Conservation (phyloP, 352 stramenopile genomes). For the Thalassiosira delicatula region DNA sequence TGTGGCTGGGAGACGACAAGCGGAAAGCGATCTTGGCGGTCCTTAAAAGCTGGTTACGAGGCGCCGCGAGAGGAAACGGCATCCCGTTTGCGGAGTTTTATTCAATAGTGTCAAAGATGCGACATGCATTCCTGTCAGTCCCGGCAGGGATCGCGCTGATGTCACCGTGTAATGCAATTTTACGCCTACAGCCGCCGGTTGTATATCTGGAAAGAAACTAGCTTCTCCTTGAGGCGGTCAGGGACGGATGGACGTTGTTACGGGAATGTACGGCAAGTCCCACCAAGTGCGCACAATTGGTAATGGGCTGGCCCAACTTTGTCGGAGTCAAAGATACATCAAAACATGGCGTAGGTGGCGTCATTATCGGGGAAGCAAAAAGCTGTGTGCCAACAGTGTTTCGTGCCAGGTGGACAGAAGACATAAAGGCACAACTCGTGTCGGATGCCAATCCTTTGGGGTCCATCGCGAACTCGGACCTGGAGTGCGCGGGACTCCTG, state of each 20-base stretch:
- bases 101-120: background rate
- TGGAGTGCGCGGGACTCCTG: slow-evolving; percentile 25
- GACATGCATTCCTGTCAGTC: slow-evolving; percentile 24
- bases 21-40: background rate
- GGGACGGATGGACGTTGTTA: background rate
- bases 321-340: slow-evolving; percentile 31
- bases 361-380: slow-evolving; percentile 14
- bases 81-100: slow-evolving; percentile 23
- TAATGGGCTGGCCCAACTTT: slow-evolving; percentile 17
- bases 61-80: background rate
- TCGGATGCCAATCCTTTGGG: slow-evolving; percentile 8
- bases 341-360: background rate
- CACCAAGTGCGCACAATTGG: slow-evolving; percentile 28
- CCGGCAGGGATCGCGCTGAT: slow-evolving; percentile 4
- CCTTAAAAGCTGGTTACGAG: slow-evolving; percentile 4
- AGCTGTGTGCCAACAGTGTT: slow-evolving; percentile 24
- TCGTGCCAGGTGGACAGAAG: slow-evolving; percentile 10
- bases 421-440: slow-evolving; percentile 10
- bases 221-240: background rate
- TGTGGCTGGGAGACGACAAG: slow-evolving; percentile 13
- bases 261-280: background rate
- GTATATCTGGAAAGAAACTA: slow-evolving; percentile 1
- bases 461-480: slow-evolving; percentile 39
- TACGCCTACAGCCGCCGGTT: background rate
- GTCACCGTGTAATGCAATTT: slow-evolving; percentile 11